Conservation (phyloP, 176 grass and related monocot genomes). For the Ananas comosus region DNA sequence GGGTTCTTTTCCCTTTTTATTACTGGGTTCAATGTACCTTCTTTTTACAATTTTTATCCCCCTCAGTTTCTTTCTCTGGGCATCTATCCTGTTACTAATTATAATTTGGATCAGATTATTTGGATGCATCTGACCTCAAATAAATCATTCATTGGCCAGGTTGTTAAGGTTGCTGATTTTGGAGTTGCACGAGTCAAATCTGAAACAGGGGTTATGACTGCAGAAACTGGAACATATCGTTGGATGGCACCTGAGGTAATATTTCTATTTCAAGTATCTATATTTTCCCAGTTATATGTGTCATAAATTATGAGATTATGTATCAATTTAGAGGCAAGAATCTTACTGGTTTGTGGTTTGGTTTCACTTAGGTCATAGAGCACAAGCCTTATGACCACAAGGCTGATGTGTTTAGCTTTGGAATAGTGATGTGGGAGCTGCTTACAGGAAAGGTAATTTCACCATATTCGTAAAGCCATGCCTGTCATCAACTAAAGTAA, state of each 20-base stretch:
- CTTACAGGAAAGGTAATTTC: conserved; percentile 64
- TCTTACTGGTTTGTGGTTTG: not conserved
- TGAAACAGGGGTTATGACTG: conserved; percentile 36
- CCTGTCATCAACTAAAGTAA: not conserved
- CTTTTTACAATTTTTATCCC: not conserved
- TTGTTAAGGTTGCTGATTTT: conserved; percentile 48
- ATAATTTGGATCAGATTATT: not conserved
- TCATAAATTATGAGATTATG: not conserved
- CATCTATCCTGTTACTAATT: not conserved
- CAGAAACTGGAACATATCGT: conserved; percentile 50
- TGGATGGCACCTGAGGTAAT: conserved; percentile 46
- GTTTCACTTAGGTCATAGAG: conserved; percentile 49
- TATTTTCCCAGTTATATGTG: not conserved
- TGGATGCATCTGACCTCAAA: not conserved
- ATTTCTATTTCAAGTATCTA: not conserved
- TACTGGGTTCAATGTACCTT: not conserved
- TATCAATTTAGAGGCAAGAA: not conserved
- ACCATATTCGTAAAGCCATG: conserved; percentile 1
- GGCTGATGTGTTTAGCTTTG: conserved; percentile 87
- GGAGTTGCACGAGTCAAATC: conserved; percentile 38
- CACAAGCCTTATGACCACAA: conserved; percentile 63
- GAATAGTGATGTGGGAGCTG: conserved; percentile 77
- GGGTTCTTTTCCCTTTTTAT: not conserved
- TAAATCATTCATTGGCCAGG: not conserved
- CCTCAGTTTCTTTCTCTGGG: not conserved